phyloP scores from a whole-genome alignment of 1,139 yeast species.

The Yamadazyma atmosphaerica region DNA sequence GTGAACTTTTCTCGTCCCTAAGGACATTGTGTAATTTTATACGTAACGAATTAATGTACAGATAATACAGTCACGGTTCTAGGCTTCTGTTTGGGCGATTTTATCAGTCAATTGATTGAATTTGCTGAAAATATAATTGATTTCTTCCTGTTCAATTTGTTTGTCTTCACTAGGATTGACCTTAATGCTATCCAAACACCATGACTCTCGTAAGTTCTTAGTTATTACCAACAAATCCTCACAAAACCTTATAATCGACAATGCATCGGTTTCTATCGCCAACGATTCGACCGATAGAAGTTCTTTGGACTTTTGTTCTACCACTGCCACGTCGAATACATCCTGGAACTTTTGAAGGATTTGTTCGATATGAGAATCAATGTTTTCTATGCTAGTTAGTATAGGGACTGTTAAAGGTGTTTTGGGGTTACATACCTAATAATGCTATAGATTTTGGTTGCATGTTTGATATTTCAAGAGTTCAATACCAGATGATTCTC shows the following conservation, averaged over 20 bases:
- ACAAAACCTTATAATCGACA: constrained; percentile 50
- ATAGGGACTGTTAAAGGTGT: neutral
- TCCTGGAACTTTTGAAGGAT: constrained; percentile 45
- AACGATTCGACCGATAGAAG: constrained; percentile 54
- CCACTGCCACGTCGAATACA: constrained; percentile 43
- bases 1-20: no score
- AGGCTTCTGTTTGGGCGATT: constrained; percentile 22
- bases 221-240: constrained; percentile 54
- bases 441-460: constrained; percentile 47
- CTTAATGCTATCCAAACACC: constrained; percentile 57
- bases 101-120: constrained; percentile 43
- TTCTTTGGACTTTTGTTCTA: constrained; percentile 50
- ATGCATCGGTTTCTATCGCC: constrained; percentile 55
- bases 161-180: constrained; percentile 22
- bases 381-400: constrained; percentile 33
- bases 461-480: constrained; percentile 26
- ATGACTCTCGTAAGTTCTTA: constrained; percentile 50
- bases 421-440: constrained; percentile 32
- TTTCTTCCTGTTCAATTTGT: constrained; percentile 22
- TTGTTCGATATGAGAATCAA: constrained; percentile 44
- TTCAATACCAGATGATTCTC: no score
- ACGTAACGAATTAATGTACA: neutral
- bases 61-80: no score
- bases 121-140: constrained; percentile 31
- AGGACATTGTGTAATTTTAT: constrained; percentile 4